Base-by-base conservation (phyloP, 768 basidiomycete species). In the Mycena alexandri region DNA sequence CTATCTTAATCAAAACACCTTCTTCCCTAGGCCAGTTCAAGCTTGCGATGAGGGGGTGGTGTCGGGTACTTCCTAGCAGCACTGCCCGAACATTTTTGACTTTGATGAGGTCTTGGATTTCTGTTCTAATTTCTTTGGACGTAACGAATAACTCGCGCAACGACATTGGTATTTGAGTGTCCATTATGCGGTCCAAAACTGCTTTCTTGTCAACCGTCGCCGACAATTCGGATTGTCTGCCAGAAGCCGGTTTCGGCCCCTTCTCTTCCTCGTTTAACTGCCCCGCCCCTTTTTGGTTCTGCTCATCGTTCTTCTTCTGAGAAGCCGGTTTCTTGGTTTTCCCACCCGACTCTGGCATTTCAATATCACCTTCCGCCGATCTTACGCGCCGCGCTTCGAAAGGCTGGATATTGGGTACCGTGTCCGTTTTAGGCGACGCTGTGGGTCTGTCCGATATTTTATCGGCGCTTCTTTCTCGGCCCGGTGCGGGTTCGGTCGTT, bases 1-100 rank as follows among this genome's bases (percentile, higher is more conserved):
- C 25, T 12, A 78, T 58, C 9, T 43, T 22, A 16, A 75, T 72
- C 10, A 76, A 24, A 0, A 59, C 5, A 1, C 66, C 66, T 0
- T 62, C 60, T 13, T n/a, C 47, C 7, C 50, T 25, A 2, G 66
- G 66, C 43, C 51, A 47, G 0, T 21, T 19, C 5, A 56, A 14
- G 0, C 10, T 25, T 2, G 44, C 33, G 13, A 57, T 25, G 13
- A 43, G 10, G 0, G 66, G 60, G 16, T 62, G 19, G n/a, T 67
- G 10, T 2, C 13, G 3, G 0, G 41, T 7, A 0, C 22, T 52
- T 1, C 67, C 62, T 4, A 68, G 5, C 6, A 63, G 19, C 0
- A 60, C 48, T 0, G 67, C 61, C 3, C 38, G 33, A 9, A 60
- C 62, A 52, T 64, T 64, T 29, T 61, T 65, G 2, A 61, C 58